A percentile compares a stretch with the other conserved stretches of the same genome.
These are phyloP conservation scores for Glarea lozoyensis DNA, from an alignment of 495 filamentous ascomycete genomes.

Conservation along the genomic window DNA sequence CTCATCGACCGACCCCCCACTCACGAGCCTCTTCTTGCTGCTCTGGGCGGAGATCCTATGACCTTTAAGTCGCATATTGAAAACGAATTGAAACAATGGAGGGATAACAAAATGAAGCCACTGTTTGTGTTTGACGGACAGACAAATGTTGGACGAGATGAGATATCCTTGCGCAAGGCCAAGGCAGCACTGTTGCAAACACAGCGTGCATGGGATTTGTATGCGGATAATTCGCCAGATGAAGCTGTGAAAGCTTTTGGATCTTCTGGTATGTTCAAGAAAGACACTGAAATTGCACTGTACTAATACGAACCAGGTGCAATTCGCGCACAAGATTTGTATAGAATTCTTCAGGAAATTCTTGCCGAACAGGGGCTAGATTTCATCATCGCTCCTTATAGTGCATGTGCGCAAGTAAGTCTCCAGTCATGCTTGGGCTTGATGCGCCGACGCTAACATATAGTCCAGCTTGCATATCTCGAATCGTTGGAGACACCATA, in stretches of 20 bases:
- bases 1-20: slow-evolving; percentile 57
- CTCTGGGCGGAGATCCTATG: slow-evolving; percentile 83
- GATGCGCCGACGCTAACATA: slow-evolving; percentile 1
- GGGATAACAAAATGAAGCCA: slow-evolving; percentile 52
- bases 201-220: slow-evolving; percentile 71
- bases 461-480: slow-evolving; percentile 67
- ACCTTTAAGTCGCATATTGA: slow-evolving; percentile 62
- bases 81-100: slow-evolving; percentile 61
- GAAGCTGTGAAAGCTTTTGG: slow-evolving; percentile 78
- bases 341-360: slow-evolving; percentile 64
- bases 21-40: slow-evolving; percentile 79
- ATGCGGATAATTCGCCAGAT: slow-evolving; percentile 68
- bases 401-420: slow-evolving; percentile 75
- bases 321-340: slow-evolving; percentile 52
- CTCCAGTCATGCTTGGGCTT: not conserved
- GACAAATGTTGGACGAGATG: slow-evolving; percentile 62
- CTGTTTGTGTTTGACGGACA: slow-evolving; percentile 89
- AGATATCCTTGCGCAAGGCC: slow-evolving; percentile 31
- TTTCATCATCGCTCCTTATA: slow-evolving; percentile 85
- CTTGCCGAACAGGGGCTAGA: slow-evolving; percentile 59
- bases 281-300: not conserved
- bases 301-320: slow-evolving; percentile 31
- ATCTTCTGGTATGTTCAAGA: slow-evolving; percentile 51
- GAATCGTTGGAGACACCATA: slow-evolving; percentile 57
- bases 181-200: slow-evolving; percentile 42